phyloP scores from a whole-genome alignment of 306 rosid genomes.

The Luffa acutangula region DNA sequence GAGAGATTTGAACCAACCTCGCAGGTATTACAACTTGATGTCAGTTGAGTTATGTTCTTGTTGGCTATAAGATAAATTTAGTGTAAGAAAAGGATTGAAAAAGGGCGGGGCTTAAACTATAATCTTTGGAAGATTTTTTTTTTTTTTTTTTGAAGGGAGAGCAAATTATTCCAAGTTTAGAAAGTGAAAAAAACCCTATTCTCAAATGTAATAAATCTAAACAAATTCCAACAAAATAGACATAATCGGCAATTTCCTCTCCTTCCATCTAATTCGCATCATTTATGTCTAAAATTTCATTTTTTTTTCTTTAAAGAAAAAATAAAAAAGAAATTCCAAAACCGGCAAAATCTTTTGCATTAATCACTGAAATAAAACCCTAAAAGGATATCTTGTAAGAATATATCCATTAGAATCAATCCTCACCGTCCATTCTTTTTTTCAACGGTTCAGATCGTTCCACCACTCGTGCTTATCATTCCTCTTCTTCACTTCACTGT shows the following conservation, averaged over 20 bases:
- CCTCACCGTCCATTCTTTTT: slow-evolving; percentile 16
- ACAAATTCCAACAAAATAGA: background rate
- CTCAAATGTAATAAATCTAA: background rate
- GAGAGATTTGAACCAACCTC: too few species aligned
- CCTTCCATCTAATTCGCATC: background rate
- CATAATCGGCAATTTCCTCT: background rate
- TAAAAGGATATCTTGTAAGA: slow-evolving; percentile 31
- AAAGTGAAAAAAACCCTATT: background rate
- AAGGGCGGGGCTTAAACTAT: background rate
- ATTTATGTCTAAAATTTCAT: background rate
- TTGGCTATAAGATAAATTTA: too few species aligned
- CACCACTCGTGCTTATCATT: slow-evolving; percentile 53
- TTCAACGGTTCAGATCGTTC: slow-evolving; percentile 32
- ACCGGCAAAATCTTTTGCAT: background rate
- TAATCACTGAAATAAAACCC: slow-evolving; percentile 50
- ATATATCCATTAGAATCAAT: slow-evolving; percentile 19
- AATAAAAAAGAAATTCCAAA: background rate
- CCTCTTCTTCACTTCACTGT: slow-evolving; percentile 31
- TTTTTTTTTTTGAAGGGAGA: background rate
- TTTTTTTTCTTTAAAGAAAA: background rate
- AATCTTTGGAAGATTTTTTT: background rate
- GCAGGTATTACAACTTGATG: too few species aligned
- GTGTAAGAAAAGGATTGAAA: background rate
- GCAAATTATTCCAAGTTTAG: background rate
- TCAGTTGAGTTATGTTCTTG: too few species aligned